Percentiles rank a stretch among this genome's conserved stretches.
Conservation (phyloP, 768 basidiomycete genomes). For the Auriscalpium orientale region DNA sequence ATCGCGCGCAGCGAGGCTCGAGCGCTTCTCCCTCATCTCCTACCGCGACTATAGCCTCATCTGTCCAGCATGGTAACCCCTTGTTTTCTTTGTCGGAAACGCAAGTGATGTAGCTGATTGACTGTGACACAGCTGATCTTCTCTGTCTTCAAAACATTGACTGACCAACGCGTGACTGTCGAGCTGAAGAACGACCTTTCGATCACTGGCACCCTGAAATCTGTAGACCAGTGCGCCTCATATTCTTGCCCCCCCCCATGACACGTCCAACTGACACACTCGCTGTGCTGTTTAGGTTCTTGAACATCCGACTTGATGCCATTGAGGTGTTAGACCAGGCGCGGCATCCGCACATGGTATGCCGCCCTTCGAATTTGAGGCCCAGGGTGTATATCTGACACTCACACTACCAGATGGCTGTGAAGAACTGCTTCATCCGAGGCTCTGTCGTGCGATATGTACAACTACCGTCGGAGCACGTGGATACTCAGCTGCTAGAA, state of each 20-base stretch:
- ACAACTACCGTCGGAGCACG: conserved; percentile 83
- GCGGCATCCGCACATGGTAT: conserved; percentile 94
- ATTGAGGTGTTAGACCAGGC: conserved; percentile 90
- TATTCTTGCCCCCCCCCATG: background rate
- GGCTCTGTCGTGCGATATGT: conserved; percentile 98
- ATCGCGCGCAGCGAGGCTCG: background rate
- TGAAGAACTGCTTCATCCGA: conserved; percentile 98
- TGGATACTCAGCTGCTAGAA: conserved; percentile 92
- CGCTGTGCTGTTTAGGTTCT: conserved; percentile 45
- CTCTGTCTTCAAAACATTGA: conserved; percentile 98
- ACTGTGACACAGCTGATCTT: conserved; percentile 63
- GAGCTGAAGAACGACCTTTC: conserved; percentile 98
- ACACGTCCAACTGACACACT: background rate
- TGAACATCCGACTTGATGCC: conserved; percentile 93
- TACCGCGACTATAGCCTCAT: no score
- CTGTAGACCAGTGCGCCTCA: conserved; percentile 85
- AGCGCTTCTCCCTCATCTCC: background rate
- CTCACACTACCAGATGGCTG: conserved; percentile 67
- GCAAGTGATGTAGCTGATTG: no score
- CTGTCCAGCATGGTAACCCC: no score
- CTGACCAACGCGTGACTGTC: conserved; percentile 93
- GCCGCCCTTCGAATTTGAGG: conserved; percentile 12
- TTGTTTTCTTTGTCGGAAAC: no score
- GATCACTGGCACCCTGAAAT: conserved; percentile 92
- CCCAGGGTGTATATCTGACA: background rate